These are phyloP conservation scores for Spencermartinsiella europaea DNA, from an alignment of 805 yeast species.

Conservation along the genomic window DNA sequence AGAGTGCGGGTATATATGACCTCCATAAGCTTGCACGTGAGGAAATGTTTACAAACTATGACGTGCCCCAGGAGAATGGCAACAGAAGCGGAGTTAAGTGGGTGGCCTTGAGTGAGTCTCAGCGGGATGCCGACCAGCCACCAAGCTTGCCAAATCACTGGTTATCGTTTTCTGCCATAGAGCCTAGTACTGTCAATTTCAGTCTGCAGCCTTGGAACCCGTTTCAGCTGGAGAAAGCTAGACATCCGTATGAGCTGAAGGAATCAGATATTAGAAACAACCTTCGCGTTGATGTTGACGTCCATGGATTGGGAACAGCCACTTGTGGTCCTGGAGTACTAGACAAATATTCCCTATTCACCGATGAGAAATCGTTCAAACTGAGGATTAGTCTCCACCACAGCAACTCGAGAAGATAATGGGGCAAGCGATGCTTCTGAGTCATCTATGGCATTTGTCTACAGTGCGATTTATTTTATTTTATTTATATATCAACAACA, in stretches of 20 bases:
- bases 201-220: constrained; percentile 16
- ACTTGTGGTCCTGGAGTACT: constrained; percentile 29
- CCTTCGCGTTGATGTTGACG: constrained; percentile 25
- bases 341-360: constrained; percentile 15
- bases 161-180: constrained; percentile 1
- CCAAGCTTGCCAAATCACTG: not conserved
- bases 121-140: not conserved
- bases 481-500: no score
- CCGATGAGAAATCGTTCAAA: not conserved
- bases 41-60: constrained; percentile 28
- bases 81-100: constrained; percentile 33
- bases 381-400: not conserved
- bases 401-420: not conserved
- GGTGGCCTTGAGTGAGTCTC: constrained; percentile 11
- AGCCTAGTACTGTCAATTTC: constrained; percentile 12
- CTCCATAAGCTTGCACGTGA: constrained; percentile 6
- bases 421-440: no score
- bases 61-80: constrained; percentile 37
- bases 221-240: constrained; percentile 19
- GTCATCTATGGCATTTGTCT: no score
- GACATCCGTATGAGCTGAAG: constrained; percentile 25
- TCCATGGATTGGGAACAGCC: constrained; percentile 28
- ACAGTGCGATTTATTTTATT: no score
- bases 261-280: constrained; percentile 12
- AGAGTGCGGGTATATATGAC: constrained; percentile 27